phyloP scores from a whole-genome alignment of 78 protist genomes.

The Polysphondylium violaceum region DNA sequence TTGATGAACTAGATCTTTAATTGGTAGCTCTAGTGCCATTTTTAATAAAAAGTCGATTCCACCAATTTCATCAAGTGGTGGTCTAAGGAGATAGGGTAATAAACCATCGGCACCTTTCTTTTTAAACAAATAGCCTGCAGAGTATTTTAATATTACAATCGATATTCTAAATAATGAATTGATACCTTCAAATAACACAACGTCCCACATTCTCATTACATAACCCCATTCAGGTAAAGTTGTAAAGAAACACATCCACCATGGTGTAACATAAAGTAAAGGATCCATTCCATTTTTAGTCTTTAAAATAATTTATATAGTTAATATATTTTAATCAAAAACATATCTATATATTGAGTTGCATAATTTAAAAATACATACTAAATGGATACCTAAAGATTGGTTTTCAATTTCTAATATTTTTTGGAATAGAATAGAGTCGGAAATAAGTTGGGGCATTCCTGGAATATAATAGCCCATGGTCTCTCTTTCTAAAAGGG shows the following conservation, averaged over 20 bases:
- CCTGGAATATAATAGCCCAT: conserved; percentile 70
- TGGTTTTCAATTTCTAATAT: conserved; percentile 55
- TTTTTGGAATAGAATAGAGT: conserved; percentile 39
- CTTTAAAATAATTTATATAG: conserved; percentile 3
- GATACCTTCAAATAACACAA: conserved; percentile 60
- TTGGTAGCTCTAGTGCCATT: conserved; percentile 31
- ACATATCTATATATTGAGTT: background rate
- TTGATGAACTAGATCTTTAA: conserved; percentile 4
- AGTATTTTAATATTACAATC: conserved; percentile 15
- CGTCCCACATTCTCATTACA: conserved; percentile 47
- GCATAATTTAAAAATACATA: background rate
- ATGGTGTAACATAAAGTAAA: conserved; percentile 71
- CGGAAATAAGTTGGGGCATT: conserved; percentile 69
- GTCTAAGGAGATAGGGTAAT: conserved; percentile 49
- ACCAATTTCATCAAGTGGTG: conserved; percentile 72
- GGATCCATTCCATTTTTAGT: conserved; percentile 71
- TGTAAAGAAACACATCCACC: conserved; percentile 82
- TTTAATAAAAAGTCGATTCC: conserved; percentile 33
- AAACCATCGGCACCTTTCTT: conserved; percentile 77
- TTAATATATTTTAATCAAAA: background rate
- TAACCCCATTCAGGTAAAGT: conserved; percentile 42
- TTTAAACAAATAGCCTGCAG: conserved; percentile 7
- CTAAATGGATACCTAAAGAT: conserved; percentile 41
- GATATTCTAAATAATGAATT: conserved; percentile 49
- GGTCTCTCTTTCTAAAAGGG: conserved; percentile 52